Base-by-base conservation (phyloP, 768 basidiomycete genomes). In the Termitomyces sp. region DNA sequence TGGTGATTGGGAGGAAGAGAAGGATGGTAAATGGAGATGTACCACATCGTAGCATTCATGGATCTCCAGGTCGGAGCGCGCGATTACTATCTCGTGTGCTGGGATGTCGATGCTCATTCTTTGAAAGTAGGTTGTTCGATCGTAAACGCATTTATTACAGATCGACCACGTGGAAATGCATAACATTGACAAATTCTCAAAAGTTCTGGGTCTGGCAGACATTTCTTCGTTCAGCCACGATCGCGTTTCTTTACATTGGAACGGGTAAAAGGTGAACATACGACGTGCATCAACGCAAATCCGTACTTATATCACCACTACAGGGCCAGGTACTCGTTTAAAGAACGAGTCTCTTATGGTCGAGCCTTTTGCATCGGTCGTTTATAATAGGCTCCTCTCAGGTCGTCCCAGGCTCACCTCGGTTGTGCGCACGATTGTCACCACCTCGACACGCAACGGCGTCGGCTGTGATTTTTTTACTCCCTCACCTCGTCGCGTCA, bases 11-110 rank as follows among this genome's bases (percentile, higher is more conserved):
- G 22, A 12, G 56, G 11, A 22, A n/a, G n/a, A 22, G 48, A 36
- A 36, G 47, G 42, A 20, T 34, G n/a, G 20, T 31, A 39, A 45
- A 50, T 45, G 52, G 41, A 60, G 27, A 60, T 63, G 50, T 66
- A 77, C 79, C 71, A 92, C 76, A 64, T 80, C 73, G 72, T 82
- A 81, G 72, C 90, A 93, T 66, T 89, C 83, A 66, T 87, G 78
- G 11, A 80, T 73, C 58, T 90, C 81, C 59, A 70, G 69, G 54
- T 76, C 72, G 27, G 78, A 77, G 49, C 65, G 74, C 8, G 79
- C 72, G 51, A 79, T 60, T 62, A 89, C 63, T 58, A 89, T 82
- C 68, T 91, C 87, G 66, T 89, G 83, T 16, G 72, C 59, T 9
- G 83, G 81, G 18, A 60, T 22, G 9, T 52, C 54, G 37, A 16